A percentile compares a stretch with the other conserved stretches of the same genome.
phyloP scores from a whole-genome alignment of 345 rosid species.

The Populus davidiana region DNA sequence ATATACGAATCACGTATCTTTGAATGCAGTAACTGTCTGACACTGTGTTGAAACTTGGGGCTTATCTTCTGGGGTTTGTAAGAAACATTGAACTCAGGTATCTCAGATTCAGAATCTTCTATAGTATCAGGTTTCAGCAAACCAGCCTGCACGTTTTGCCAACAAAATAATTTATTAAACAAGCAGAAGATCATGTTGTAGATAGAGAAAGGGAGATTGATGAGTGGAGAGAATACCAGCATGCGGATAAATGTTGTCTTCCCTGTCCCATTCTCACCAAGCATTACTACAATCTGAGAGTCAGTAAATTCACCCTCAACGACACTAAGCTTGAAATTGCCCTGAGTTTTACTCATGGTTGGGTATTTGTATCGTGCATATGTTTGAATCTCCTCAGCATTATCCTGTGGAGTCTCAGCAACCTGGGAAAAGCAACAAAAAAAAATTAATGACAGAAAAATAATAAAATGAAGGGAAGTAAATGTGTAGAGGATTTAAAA shows the following conservation, averaged over 20 bases:
- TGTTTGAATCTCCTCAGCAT: constrained; percentile 81
- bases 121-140: constrained; percentile 72
- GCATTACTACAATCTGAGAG: constrained; percentile 95
- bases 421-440: constrained; percentile 48
- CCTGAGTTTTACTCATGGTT: constrained; percentile 84
- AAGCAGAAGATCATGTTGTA: not conserved
- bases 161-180: constrained; percentile 12
- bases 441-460: constrained; percentile 2
- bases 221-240: constrained; percentile 58
- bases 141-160: constrained; percentile 65
- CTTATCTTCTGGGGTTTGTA: constrained; percentile 99
- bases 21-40: constrained; percentile 78
- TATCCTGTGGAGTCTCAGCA: constrained; percentile 96
- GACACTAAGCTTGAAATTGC: constrained; percentile 72
- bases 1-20: constrained; percentile 87
- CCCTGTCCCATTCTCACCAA: constrained; percentile 99
- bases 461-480: not conserved
- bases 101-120: constrained; percentile 75
- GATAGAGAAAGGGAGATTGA: constrained; percentile 3
- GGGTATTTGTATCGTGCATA: constrained; percentile 96
- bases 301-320: constrained; percentile 97
- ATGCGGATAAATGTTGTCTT: constrained; percentile 95
- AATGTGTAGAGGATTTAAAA: not conserved
- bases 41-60: constrained; percentile 70
- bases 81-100: constrained; percentile 93